Evolutionary conservation across 306 rosid species (phyloP), one percentile per base, ranked within the genome.

Genomic region (Vigna nakashimae): DNA sequence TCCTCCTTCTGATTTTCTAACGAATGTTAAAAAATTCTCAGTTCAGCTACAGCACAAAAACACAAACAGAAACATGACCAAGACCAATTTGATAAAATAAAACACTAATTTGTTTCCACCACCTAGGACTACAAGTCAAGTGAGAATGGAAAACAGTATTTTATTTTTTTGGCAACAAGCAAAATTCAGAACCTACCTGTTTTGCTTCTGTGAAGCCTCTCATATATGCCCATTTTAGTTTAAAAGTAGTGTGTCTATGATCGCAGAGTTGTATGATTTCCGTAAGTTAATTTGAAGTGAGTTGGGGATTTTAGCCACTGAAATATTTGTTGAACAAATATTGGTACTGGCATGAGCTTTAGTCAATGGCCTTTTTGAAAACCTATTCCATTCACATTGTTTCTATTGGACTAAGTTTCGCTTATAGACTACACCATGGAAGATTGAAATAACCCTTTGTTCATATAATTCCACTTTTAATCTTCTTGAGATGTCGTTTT

Each of bases 1-100:
- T 89, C 46, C 18, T 49, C 84, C 94, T 83, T 79, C 96, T 86
- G 14, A 58, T 82, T 87, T 88, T 88, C 98, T 92, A 75, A 73
- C 40, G 20, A 77, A 56, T 28, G 18, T 22, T 12, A 14, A 72
- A 72, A 40, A 7, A 24, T 8, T 45, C 22, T 71, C 43, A 22
- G 45, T 8, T 42, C 50, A 74, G 51, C 22, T 65, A 18, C 4
- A 43, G 48, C 48, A 43, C 48, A 45, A 45, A 2, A 12, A 10
- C 50, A 10, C 4, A 11, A 2, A 10, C 48, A 10, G 0, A 2
- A 43, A 9, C 48, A 43, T 43, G 48, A 10, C 48, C 48, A 43
- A 34, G 68, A 64, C 28, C 15, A 51, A 65, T 38, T 14, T 15
- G 14, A 26, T 11, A 12, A 57, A 20, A 20, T 0, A 53, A 40